These are phyloP conservation scores for Tulasnella sp. DNA, from an alignment of 768 basidiomycete genomes.

Conservation along the genomic window DNA sequence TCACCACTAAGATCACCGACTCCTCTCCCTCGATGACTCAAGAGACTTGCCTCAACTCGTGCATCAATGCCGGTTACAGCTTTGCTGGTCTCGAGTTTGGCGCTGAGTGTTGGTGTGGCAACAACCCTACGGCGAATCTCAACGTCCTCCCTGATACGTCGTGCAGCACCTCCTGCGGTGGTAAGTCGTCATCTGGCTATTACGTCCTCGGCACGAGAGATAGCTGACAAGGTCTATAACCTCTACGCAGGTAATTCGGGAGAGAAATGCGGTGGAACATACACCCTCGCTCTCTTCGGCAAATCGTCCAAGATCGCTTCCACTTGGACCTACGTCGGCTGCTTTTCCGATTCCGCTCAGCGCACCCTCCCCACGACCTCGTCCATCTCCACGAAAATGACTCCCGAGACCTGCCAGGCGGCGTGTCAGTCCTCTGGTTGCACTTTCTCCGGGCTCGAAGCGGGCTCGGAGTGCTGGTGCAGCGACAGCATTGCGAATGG, in stretches of 20 bases:
- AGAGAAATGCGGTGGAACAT: not conserved
- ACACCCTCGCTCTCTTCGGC: not conserved
- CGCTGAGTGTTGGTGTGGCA: constrained; percentile 3
- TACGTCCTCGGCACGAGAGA: no score
- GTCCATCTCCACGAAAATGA: not conserved
- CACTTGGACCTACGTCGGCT: not conserved
- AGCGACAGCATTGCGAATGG: not conserved
- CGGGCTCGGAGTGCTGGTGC: not conserved
- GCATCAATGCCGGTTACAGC: not conserved
- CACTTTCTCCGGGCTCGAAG: not conserved
- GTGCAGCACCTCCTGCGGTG: not conserved
- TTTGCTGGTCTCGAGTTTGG: constrained; percentile 2
- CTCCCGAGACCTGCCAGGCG: not conserved
- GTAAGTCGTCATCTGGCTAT: not conserved
- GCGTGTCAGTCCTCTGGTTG: not conserved
- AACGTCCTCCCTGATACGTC: not conserved
- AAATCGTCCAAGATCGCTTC: not conserved
- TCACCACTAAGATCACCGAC: not conserved
- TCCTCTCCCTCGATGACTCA: not conserved
- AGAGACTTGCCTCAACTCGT: not conserved
- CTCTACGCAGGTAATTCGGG: not conserved
- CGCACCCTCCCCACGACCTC: not conserved
- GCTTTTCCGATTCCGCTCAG: not conserved
- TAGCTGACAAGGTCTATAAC: not conserved
- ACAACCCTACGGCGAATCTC: not conserved